Evolutionary conservation across 495 filamentous ascomycete genomes (phyloP).

Genomic region (Hypoxylon perforatum): DNA sequence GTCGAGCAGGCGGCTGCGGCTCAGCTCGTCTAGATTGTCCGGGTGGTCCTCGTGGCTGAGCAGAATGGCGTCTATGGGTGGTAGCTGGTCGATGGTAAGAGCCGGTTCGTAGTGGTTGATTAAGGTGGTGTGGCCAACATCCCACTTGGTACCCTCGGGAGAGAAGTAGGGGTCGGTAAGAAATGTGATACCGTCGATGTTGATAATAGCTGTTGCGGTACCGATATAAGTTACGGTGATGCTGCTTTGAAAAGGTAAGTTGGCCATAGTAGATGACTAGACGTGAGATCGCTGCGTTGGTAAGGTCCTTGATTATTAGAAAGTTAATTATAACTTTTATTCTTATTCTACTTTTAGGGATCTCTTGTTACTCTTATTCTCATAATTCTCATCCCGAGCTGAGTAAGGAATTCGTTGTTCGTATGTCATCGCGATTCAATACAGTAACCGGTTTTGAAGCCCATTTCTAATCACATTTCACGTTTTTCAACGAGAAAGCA

Average conservation of each 20-base stretch:
- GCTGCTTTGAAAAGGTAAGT: slow-evolving; percentile 3
- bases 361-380: too few relatives aligned
- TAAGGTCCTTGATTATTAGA: background rate
- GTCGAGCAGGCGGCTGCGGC: slow-evolving; percentile 54
- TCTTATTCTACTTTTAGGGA: background rate
- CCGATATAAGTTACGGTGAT: slow-evolving; percentile 59
- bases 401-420: too few relatives aligned
- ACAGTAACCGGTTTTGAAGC: too few relatives aligned
- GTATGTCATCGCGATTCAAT: too few relatives aligned
- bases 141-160: slow-evolving; percentile 53
- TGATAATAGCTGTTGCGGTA: slow-evolving; percentile 63
- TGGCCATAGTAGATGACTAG: slow-evolving; percentile 9
- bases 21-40: slow-evolving; percentile 62
- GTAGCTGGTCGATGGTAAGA: slow-evolving; percentile 52
- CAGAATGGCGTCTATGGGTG: slow-evolving; percentile 62
- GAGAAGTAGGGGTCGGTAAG: slow-evolving; percentile 68
- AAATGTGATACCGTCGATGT: slow-evolving; percentile 59
- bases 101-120: slow-evolving; percentile 51
- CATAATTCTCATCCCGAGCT: too few relatives aligned
- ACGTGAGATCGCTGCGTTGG: too few relatives aligned
- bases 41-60: slow-evolving; percentile 67
- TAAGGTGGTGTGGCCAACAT: slow-evolving; percentile 44
- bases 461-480: too few relatives aligned
- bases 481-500: too few relatives aligned
- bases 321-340: background rate